Conservation (phyloP, 2,329 filamentous ascomycete genomes). For the Domatiomyces catenatus region DNA sequence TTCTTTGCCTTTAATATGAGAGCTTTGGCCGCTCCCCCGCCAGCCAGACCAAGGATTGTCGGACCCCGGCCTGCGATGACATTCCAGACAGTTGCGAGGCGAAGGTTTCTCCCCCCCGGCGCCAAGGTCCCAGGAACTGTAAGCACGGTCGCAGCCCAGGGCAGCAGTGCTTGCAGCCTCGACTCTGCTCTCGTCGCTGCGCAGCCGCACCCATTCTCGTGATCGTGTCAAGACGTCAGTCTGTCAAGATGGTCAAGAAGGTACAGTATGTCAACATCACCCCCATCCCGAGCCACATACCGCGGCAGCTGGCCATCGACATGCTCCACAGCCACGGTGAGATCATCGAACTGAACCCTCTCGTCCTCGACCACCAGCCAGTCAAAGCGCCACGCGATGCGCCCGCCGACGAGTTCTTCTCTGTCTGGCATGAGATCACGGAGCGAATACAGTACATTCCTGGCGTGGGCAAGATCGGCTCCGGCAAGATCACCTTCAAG, state of each 20-base stretch:
- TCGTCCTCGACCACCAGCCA: constrained; percentile 55
- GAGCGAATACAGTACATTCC: constrained; percentile 65
- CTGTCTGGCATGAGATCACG: constrained; percentile 63
- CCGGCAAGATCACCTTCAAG: constrained; percentile 58
- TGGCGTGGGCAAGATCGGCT: constrained; percentile 26
- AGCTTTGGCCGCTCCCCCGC: neutral
- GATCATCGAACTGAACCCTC: constrained; percentile 79
- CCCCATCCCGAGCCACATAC: constrained; percentile 53
- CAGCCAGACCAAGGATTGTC: neutral
- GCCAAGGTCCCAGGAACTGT: neutral
- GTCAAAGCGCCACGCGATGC: constrained; percentile 54
- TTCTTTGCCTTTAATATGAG: neutral
- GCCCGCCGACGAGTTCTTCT: constrained; percentile 53
- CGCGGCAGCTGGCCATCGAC: constrained; percentile 52
- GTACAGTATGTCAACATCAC: constrained; percentile 36
- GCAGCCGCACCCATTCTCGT: neutral
- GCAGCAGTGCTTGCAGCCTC: neutral
- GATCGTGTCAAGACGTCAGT: neutral
- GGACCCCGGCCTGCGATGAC: neutral
- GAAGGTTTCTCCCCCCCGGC: too few species aligned
- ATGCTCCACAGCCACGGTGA: constrained; percentile 63
- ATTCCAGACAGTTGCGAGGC: neutral
- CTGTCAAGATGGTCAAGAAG: neutral
- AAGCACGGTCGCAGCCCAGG: neutral
- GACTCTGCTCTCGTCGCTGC: neutral